Base-by-base conservation (phyloP, 257 asterid genomes). In the Nicotiana knightiana region DNA sequence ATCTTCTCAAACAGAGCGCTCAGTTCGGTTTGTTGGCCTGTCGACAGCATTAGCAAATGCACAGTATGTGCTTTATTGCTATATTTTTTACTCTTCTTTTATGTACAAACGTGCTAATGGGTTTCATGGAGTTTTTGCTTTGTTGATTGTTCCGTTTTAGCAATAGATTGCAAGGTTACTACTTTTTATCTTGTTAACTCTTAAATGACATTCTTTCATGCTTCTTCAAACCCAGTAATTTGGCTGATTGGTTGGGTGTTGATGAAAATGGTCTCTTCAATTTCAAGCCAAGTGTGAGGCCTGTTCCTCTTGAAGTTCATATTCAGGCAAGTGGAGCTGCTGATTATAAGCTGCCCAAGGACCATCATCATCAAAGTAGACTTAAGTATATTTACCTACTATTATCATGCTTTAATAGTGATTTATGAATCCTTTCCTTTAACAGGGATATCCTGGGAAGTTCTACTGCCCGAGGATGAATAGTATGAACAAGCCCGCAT, bases 241-340 rank as follows among this genome's bases (percentile, higher is more conserved):
- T 96, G 92, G 99, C 90, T 84, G 97, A 94, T 87, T 96, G 99
- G 99, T 88, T 96, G 88, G 99, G 99, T 83, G 98, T 94, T 67
- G 97, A 92, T 83, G 98, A 96, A 88, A 88, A 54, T 86, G 99
- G 99, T 67, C 91, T 96, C 77, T 96, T 94, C 90, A 96, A 96
- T 88, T 96, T 93, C 89, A 96, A 96, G 92, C 99, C 99, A 51
- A 96, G 99, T 89, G 99, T 96, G 83, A 90, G 99, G 91, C 99
- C 99, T 66, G 99, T 96, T 84, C 98, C 99, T 67, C 99, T 96
- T 77, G 99, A 96, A 92, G 99, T 96, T 87, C 99, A 96, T 90
- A 96, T 96, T 88, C 99, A 96, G 99, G 99, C 87, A 90, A 87
- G 94, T 88, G 39, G 46, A 63, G 79, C 61, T 46, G 79, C 24